Evolutionary conservation across 257 asterid genomes (phyloP).

Genomic region (Echium plantagineum): DNA sequence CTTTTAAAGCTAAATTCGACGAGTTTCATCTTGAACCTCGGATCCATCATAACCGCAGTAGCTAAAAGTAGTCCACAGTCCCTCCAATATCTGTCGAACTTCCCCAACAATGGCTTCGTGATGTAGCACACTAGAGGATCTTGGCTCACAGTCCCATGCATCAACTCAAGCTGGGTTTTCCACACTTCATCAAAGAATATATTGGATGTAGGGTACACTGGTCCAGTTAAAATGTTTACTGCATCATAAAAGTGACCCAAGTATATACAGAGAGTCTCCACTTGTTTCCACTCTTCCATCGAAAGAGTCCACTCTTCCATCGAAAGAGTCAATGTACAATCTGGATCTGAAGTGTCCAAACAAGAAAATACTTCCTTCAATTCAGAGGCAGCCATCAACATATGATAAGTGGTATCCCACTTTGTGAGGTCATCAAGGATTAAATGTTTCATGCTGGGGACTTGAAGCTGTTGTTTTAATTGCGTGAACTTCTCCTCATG

Average conservation of each 20-base stretch:
- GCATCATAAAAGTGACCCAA: too few relatives aligned
- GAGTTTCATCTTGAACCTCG: slow-evolving; percentile 23
- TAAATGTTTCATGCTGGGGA: slow-evolving; percentile 52
- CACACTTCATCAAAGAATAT: too few relatives aligned
- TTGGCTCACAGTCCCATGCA: too few relatives aligned
- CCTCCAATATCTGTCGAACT: too few relatives aligned
- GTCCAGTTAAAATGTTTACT: too few relatives aligned
- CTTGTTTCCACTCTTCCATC: slow-evolving; percentile 86
- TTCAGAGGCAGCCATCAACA: slow-evolving; percentile 74
- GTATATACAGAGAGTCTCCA: too few relatives aligned
- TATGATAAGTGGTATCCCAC: slow-evolving; percentile 76
- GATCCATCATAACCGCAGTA: slow-evolving; percentile 27
- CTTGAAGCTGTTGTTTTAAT: slow-evolving; percentile 64
- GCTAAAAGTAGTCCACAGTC: slow-evolving; percentile 17
- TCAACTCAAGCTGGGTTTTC: too few relatives aligned
- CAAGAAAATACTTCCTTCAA: slow-evolving; percentile 60
- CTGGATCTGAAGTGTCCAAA: slow-evolving; percentile 54
- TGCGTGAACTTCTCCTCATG: slow-evolving; percentile 42
- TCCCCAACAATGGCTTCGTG: too few relatives aligned
- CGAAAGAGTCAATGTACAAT: slow-evolving; percentile 32
- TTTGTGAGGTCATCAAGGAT: slow-evolving; percentile 41
- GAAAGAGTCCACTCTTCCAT: too few relatives aligned
- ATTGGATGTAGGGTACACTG: too few relatives aligned
- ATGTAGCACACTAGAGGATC: not conserved
- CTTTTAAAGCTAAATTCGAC: slow-evolving; percentile 16